Conservation (phyloP, 176 grass and related monocot species). For the Avena insularis region DNA sequence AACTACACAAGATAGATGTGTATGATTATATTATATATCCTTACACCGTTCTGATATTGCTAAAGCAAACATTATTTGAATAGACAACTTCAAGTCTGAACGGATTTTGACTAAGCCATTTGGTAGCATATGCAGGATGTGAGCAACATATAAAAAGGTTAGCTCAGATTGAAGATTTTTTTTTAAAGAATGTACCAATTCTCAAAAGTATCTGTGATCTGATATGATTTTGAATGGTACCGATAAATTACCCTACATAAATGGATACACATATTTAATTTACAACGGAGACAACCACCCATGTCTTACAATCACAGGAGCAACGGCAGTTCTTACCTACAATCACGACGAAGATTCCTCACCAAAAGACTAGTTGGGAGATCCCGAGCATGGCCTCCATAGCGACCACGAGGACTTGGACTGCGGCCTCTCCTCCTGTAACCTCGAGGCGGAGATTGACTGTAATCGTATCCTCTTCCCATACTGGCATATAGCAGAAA, state of each 20-base stretch:
- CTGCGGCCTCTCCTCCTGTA: constrained; percentile 70
- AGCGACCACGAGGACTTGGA: constrained; percentile 72
- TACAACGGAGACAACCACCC: background rate
- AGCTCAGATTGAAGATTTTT: background rate
- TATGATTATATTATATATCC: background rate
- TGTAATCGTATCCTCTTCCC: constrained; percentile 78
- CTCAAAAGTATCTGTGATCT: background rate
- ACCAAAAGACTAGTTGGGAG: constrained; percentile 90
- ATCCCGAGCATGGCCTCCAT: constrained; percentile 62
- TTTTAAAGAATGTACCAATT: background rate
- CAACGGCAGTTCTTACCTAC: constrained; percentile 44
- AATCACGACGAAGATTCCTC: constrained; percentile 81
- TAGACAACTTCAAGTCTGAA: background rate
- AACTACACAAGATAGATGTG: background rate
- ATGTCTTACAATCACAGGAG: background rate
- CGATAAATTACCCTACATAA: background rate
- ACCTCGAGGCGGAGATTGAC: constrained; percentile 70
- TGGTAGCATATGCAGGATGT: background rate
- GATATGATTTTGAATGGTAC: background rate
- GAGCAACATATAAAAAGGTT: background rate
- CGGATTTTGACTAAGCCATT: background rate
- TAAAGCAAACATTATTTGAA: background rate
- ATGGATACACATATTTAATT: background rate
- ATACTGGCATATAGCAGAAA: constrained; percentile 27
- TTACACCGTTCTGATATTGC: background rate